Percentiles rank a stretch among this genome's conserved stretches.
phyloP scores from a whole-genome alignment of 1,284 basidiomycete species.

The Pseudozyma sp. region DNA sequence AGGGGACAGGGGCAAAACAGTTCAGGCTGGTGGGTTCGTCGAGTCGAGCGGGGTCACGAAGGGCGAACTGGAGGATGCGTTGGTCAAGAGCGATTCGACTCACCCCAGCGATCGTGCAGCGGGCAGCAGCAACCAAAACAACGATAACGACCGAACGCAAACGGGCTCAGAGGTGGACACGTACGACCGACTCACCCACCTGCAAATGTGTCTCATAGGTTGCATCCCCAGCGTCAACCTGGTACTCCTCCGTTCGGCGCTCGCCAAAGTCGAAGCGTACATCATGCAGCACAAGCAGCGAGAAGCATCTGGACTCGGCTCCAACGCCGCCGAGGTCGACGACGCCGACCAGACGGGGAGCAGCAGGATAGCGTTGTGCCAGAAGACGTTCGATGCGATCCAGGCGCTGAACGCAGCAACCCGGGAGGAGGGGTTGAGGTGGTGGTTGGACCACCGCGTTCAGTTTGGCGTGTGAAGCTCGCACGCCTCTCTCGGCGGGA shows the following conservation, averaged over 20 bases:
- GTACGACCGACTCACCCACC: conserved; percentile 27
- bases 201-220: conserved; percentile 52
- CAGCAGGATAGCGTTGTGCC: conserved; percentile 40
- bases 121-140: neutral
- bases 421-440: conserved; percentile 61
- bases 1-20: neutral
- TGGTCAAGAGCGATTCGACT: conserved; percentile 14
- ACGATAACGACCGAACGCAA: neutral
- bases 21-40: conserved; percentile 21
- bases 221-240: conserved; percentile 63
- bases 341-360: neutral
- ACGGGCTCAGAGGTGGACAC: conserved; percentile 1
- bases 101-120: conserved; percentile 5
- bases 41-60: conserved; percentile 22
- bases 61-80: conserved; percentile 17
- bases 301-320: conserved; percentile 1
- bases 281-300: conserved; percentile 39
- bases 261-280: conserved; percentile 49
- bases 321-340: neutral
- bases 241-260: conserved; percentile 61
- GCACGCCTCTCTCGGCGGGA: too few species aligned
- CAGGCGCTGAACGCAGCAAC: conserved; percentile 62
- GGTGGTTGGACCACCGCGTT: conserved; percentile 63
- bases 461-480: conserved; percentile 52
- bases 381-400: conserved; percentile 57